Conservation (phyloP, 2,329 filamentous ascomycete species). For the Niveomyces coronatus region DNA sequence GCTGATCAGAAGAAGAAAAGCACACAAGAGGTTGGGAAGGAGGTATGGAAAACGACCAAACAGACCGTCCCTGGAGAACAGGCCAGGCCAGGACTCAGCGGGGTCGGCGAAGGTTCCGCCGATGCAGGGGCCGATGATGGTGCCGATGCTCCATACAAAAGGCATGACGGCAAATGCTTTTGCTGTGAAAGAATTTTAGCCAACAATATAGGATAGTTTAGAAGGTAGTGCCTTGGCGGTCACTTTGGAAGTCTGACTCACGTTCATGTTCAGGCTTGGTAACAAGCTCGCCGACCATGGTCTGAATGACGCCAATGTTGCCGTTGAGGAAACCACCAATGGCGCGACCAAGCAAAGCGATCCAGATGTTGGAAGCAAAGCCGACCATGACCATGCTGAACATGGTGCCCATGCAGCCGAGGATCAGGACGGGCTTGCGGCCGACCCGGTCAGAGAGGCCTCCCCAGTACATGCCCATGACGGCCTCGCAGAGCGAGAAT, state of each 20-base stretch:
- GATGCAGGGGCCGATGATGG: conserved; percentile 79
- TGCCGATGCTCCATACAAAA: conserved; percentile 86
- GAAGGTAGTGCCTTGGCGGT: neutral
- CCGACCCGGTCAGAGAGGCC: conserved; percentile 71
- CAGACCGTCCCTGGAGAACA: conserved; percentile 57
- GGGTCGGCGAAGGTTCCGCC: conserved; percentile 81
- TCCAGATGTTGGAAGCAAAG: conserved; percentile 72
- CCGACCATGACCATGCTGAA: conserved; percentile 75
- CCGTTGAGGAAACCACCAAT: conserved; percentile 79
- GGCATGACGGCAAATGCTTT: conserved; percentile 87
- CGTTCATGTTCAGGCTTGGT: conserved; percentile 77
- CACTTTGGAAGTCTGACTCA: conserved; percentile 36
- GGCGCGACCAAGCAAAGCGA: conserved; percentile 65
- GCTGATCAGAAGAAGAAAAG: conserved; percentile 63
- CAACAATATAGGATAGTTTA: neutral
- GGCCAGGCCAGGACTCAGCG: conserved; percentile 57
- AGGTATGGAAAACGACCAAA: conserved; percentile 79
- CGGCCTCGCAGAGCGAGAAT: conserved; percentile 71
- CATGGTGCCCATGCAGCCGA: conserved; percentile 76
- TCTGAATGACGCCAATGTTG: conserved; percentile 84
- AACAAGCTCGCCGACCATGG: conserved; percentile 84
- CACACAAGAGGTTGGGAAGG: conserved; percentile 80
- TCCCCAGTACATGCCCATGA: conserved; percentile 86
- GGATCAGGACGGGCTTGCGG: conserved; percentile 72
- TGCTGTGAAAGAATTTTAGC: conserved; percentile 38